Evolutionary conservation across 257 asterid species (phyloP), one percentile per base, ranked within the genome.

Genomic region (Osmanthus fragrans): DNA sequence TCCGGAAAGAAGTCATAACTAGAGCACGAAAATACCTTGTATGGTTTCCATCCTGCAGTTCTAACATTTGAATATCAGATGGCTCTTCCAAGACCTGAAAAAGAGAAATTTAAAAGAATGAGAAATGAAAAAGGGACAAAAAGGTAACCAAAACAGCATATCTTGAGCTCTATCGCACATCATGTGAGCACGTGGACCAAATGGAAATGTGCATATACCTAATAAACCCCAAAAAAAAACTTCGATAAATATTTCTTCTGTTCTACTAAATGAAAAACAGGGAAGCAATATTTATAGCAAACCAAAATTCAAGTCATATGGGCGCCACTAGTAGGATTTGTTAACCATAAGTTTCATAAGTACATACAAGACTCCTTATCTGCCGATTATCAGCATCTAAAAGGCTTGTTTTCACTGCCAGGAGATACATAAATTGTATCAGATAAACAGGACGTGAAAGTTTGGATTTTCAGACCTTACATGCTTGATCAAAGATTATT

Each of bases 1-100:
- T 25, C n/a, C 51, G 15, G 36, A 32, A 49, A 29, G 10, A 25
- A 51, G 34, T 16, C 75, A 72, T 39, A 54, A 39, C 47, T 71
- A 70, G 49, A 16, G 49, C 25, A 80, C 75, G 73, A 75, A 32
- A 36, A 3, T 82, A 92, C 97, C 97, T 76, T 86, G 89, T 80
- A 94, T 92, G 2, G 97, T 87, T 85, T 94, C 97, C 97, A 94
- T 91, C 87, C 86, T 91, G 74, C 85, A 51, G 83, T 76, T 85
- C 96, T 69, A 77, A n/a, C n/a, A n/a, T n/a, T n/a, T n/a, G 92
- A 36, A 88, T 76, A 65, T 87, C 90, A 51, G 91, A 86, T 58
- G 90, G 90, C 80, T 89, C 96, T 21, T 90, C 97, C 78, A 88
- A 80, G 65, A 76, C 93, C 97, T 94, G 86, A 82, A 29, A 29